Base-by-base conservation (phyloP, 495 filamentous ascomycete genomes). In the Tetracladium setigerum region DNA sequence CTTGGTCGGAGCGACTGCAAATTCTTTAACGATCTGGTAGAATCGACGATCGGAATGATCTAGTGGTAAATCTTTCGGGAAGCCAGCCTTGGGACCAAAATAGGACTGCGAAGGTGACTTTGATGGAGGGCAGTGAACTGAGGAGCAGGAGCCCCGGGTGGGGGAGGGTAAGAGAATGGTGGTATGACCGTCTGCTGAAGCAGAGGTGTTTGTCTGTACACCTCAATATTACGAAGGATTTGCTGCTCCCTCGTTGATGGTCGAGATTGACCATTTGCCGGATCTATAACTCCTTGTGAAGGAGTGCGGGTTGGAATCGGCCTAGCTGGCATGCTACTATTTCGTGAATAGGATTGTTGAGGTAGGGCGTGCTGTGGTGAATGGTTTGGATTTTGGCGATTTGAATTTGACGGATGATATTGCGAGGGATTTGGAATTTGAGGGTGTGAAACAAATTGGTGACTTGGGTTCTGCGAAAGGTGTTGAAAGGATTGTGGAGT, bases 51-150 rank as follows among this genome's bases (percentile, higher is more conserved):
- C 15, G 1, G 48, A 36, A 22, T 51, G 43, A 16, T 54, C 37
- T 35, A 49, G 31, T 11, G 31, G n/a, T 10, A 37, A 38, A 5
- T 45, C 22, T 10, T 32, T 14, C 17, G 30, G 36, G 7, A 34
- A 2, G 18, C 19, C 6, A 38, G 44, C 36, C 14, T 35, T 18
- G 46, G 19, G 2, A 50, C 33, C 22, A 61, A 46, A 24, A 34
- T 33, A 8, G 58, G 58, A 22, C 54, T 57, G 4, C 58, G 52
- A 14, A 55, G 32, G 48, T 55, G 51, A 16, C 52, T 52, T 37
- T 61, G 58, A 24, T 61, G 58, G n/a, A 61, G 52, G 17, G 58
- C 55, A 10, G 38, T 53, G 16, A 53, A 16, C 2, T 53, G 47
- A 1, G 54, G 54, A 44, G 53, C 37, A 13, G 24, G n/a, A 18